Base-by-base conservation (phyloP, 2,329 filamentous ascomycete genomes). In the Xenoacremonium recifei region DNA sequence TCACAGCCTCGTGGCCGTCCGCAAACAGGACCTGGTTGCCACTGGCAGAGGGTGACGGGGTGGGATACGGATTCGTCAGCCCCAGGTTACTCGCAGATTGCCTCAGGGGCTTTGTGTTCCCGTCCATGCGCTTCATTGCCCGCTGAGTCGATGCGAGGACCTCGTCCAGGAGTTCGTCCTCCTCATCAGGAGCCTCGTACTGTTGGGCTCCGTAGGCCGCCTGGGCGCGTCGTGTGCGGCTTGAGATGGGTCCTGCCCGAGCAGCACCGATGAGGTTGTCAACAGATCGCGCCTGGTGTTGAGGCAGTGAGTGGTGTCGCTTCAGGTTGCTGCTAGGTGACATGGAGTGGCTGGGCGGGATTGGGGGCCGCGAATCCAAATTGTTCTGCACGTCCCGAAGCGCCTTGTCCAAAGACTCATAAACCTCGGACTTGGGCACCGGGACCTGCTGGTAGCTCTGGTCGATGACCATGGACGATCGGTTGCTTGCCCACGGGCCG, bases 101-200 rank as follows among this genome's bases (percentile, higher is more conserved):
- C 40, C 80, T 69, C 21, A 84, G 67, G 23, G 66, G 54, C 48
- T 67, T 67, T 25, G 48, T 36, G 37, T 58, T 66, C 60, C 69
- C 77, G 61, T 77, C 88, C 46, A 95, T 73, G 9, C 82, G 82
- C 60, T 81, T 85, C 59, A 87, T 86, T 6, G 84, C 88, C 47
- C 80, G 81, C 56, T 85, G 84, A 0, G 90, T 87, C 5, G 87
- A 89, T 36, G 83, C 79, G 31, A 96, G 73, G 16, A 84, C 90
- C 66, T 99, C 93, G 54, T 96, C 91, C 9, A 97, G 76, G 9
- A 99, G 77, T 67, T 99, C 93, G 45, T 99, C 93, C 61, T 97
- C 92, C 66, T 99, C 93, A 57, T 95, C 91, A 1, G 93, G 89
- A 0, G 91, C 91, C 60, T 99, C 93, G 61, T 97, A 96, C 48